These are phyloP conservation scores for Russula virescens DNA, from an alignment of 768 basidiomycete genomes.

Conservation along the genomic window DNA sequence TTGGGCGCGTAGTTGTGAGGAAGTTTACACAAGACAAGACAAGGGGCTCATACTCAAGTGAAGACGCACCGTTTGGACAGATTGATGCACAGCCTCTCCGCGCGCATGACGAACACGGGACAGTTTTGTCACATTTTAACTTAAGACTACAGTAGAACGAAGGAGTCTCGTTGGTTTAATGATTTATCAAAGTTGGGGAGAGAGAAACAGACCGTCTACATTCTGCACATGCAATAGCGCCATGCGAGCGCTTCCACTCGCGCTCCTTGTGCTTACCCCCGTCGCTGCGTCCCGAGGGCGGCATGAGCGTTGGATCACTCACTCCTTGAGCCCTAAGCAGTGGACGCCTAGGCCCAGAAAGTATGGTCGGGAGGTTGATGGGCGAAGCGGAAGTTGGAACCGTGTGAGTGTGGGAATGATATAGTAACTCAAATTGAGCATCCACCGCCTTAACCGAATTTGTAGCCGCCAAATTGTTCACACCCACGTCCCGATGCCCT, in stretches of 20 bases:
- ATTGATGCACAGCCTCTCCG: constrained; percentile 72
- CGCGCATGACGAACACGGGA: constrained; percentile 50
- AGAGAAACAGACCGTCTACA: constrained; percentile 20
- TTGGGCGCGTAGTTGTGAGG: not conserved
- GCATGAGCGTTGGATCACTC: not conserved
- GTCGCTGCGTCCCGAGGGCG: constrained; percentile 4
- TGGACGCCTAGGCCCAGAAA: not conserved
- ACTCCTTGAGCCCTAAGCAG: not conserved
- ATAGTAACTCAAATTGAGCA: no score
- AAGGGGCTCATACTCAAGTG: not conserved
- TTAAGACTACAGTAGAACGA: constrained; percentile 42
- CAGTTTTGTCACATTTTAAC: constrained; percentile 70
- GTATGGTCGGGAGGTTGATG: no score
- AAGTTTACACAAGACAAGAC: not conserved
- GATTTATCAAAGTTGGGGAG: not conserved
- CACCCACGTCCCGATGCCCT: no score
- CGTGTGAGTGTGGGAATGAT: no score
- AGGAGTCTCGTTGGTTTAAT: not conserved
- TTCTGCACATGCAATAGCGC: constrained; percentile 25
- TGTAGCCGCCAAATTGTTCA: no score
- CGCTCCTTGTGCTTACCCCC: constrained; percentile 10
- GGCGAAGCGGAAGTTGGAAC: not conserved
- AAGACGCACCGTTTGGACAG: constrained; percentile 54
- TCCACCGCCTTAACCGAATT: no score
- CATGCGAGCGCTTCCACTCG: constrained; percentile 25